These are phyloP conservation scores for Breynia disticha DNA, from an alignment of 441 rosid species.

Conservation along the genomic window DNA sequence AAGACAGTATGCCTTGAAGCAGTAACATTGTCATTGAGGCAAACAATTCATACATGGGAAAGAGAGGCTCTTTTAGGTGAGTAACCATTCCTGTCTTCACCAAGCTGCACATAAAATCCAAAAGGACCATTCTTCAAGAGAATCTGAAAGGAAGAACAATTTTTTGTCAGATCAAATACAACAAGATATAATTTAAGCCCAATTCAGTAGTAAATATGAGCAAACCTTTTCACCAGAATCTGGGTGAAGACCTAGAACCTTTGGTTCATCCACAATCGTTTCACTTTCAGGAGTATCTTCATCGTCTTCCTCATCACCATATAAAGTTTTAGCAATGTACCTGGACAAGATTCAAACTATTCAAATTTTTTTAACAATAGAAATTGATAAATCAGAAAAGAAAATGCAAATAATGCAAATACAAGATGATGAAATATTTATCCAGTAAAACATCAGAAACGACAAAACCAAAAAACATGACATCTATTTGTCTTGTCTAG, in stretches of 20 bases:
- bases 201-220: slow-evolving; percentile 8
- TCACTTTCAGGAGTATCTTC: slow-evolving; percentile 39
- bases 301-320: slow-evolving; percentile 64
- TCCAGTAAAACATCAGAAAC: too few relatives aligned
- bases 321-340: slow-evolving; percentile 76
- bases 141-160: slow-evolving; percentile 36
- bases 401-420: too few relatives aligned
- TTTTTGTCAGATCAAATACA: not conserved
- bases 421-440: not conserved
- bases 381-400: not conserved
- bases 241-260: slow-evolving; percentile 75
- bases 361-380: slow-evolving; percentile 11
- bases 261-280: slow-evolving; percentile 57
- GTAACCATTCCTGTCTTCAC: slow-evolving; percentile 73
- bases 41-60: slow-evolving; percentile 44
- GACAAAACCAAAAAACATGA: too few relatives aligned
- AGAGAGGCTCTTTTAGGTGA: slow-evolving; percentile 72
- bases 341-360: slow-evolving; percentile 29
- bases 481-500: too few relatives aligned
- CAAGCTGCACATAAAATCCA: slow-evolving; percentile 89
- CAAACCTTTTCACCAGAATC: slow-evolving; percentile 83
- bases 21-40: not conserved
- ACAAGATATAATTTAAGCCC: not conserved
- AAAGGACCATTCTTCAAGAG: slow-evolving; percentile 90
- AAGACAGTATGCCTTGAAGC: too few relatives aligned